Conservation (phyloP, 2,329 filamentous ascomycete species). For the Elsinoe arachidis region DNA sequence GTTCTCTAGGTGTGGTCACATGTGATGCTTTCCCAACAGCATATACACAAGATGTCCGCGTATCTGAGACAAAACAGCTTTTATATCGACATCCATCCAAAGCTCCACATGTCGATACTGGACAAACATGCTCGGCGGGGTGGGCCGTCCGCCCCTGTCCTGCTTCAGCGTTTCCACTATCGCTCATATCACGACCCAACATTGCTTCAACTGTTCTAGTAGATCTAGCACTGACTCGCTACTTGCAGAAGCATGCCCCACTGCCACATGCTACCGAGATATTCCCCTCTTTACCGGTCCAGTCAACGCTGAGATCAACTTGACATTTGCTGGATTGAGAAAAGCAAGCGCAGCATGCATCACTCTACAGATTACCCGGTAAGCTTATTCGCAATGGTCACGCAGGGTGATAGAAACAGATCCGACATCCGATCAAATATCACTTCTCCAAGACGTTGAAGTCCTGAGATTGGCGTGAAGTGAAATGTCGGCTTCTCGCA, state of each 20-base stretch:
- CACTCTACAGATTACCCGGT: too few relatives aligned
- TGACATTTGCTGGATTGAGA: neutral
- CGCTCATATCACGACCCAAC: neutral
- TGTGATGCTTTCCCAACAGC: slow-evolving; percentile 6
- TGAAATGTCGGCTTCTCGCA: neutral
- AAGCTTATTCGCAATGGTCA: too few relatives aligned
- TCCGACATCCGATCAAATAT: neutral
- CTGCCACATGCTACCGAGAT: slow-evolving; percentile 10
- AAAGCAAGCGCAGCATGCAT: neutral
- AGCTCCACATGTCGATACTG: neutral
- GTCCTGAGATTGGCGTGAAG: neutral
- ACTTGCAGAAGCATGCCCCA: neutral
- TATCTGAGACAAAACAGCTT: neutral
- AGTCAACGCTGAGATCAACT: neutral
- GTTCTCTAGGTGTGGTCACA: neutral
- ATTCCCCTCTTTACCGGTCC: neutral
- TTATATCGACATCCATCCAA: neutral
- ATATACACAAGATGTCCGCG: neutral
- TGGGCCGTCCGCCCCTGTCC: neutral
- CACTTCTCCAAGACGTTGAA: neutral
- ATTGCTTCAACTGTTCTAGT: slow-evolving; percentile 9
- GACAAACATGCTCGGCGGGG: slow-evolving; percentile 1
- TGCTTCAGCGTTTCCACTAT: neutral
- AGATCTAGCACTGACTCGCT: slow-evolving; percentile 6
- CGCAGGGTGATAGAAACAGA: too few relatives aligned